These are phyloP conservation scores for Hysterium pulicare DNA, from an alignment of 2,329 filamentous ascomycete species.

Conservation along the genomic window DNA sequence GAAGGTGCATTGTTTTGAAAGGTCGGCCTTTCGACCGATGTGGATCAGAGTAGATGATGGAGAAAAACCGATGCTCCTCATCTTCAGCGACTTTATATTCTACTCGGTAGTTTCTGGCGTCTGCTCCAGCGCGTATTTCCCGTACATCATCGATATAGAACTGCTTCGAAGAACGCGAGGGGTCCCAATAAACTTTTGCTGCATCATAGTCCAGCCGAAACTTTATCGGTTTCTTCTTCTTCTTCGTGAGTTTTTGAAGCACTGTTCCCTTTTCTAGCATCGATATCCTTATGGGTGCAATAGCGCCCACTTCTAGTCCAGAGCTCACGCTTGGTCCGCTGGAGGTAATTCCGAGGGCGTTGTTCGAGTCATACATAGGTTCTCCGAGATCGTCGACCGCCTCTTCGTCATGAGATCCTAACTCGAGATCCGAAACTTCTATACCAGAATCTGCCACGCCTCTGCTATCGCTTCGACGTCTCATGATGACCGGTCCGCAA, in stretches of 20 bases:
- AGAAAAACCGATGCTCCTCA: constrained; percentile 75
- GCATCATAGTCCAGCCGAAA: constrained; percentile 79
- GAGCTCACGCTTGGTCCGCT: constrained; percentile 29
- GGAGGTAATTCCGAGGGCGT: constrained; percentile 42
- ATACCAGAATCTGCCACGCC: constrained; percentile 54
- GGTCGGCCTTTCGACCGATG: constrained; percentile 69
- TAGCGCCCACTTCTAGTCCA: constrained; percentile 40
- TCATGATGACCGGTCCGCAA: constrained; percentile 82
- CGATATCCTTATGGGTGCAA: constrained; percentile 72
- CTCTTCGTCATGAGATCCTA: constrained; percentile 57
- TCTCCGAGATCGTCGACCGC: constrained; percentile 45
- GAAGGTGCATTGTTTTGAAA: constrained; percentile 80
- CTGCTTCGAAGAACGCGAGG: constrained; percentile 71
- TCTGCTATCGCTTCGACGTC: constrained; percentile 86
- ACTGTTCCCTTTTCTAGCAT: constrained; percentile 74
- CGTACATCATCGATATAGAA: constrained; percentile 95
- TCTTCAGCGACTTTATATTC: constrained; percentile 70
- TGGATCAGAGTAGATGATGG: constrained; percentile 78
- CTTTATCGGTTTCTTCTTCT: constrained; percentile 67
- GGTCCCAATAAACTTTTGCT: constrained; percentile 86
- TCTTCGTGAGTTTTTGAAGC: constrained; percentile 82
- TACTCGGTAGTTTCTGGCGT: constrained; percentile 84
- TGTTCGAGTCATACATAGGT: constrained; percentile 26
- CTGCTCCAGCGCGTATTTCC: constrained; percentile 77
- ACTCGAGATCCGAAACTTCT: constrained; percentile 49